Percentiles rank a stretch among this genome's conserved stretches.
Evolutionary conservation across 2,329 filamentous ascomycete species (phyloP).

Genomic region (Coniochaeta pulveracea): DNA sequence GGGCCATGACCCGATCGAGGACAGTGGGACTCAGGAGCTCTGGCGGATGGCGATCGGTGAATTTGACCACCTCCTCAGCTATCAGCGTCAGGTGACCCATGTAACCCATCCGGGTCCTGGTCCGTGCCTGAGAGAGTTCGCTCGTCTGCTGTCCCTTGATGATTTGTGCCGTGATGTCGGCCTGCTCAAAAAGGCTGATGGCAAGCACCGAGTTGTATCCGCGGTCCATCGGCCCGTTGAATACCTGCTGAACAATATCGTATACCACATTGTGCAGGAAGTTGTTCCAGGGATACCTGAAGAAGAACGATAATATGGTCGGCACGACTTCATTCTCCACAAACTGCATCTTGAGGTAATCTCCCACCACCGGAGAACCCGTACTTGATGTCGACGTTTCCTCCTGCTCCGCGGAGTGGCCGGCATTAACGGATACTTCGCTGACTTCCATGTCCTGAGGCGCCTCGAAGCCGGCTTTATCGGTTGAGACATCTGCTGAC

Average conservation of each 20-base stretch:
- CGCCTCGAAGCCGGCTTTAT: conserved; percentile 4
- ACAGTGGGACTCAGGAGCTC: conserved; percentile 77
- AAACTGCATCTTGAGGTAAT: conserved; percentile 92
- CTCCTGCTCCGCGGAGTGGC: conserved; percentile 12
- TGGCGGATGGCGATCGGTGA: conserved; percentile 85
- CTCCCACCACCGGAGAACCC: conserved; percentile 63
- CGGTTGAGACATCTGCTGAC: background rate
- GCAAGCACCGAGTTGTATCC: conserved; percentile 86
- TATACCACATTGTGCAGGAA: conserved; percentile 99
- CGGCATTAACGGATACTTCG: conserved; percentile 18
- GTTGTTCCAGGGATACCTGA: conserved; percentile 98
- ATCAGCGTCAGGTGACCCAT: conserved; percentile 98
- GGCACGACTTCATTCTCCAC: conserved; percentile 90
- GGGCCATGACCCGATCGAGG: conserved; percentile 77
- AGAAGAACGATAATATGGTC: conserved; percentile 94
- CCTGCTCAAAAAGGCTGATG: conserved; percentile 84
- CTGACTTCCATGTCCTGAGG: conserved; percentile 9
- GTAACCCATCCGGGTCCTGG: conserved; percentile 87
- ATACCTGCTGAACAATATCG: conserved; percentile 96
- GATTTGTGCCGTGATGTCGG: conserved; percentile 82
- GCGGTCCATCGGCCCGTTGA: conserved; percentile 95
- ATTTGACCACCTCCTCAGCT: conserved; percentile 96
- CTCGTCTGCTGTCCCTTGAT: conserved; percentile 81
- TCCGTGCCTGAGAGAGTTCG: conserved; percentile 73
- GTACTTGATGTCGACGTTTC: conserved; percentile 9